Evolutionary conservation across 2,329 filamentous ascomycete species (phyloP).

Genomic region (Talaromyces marneffei): DNA sequence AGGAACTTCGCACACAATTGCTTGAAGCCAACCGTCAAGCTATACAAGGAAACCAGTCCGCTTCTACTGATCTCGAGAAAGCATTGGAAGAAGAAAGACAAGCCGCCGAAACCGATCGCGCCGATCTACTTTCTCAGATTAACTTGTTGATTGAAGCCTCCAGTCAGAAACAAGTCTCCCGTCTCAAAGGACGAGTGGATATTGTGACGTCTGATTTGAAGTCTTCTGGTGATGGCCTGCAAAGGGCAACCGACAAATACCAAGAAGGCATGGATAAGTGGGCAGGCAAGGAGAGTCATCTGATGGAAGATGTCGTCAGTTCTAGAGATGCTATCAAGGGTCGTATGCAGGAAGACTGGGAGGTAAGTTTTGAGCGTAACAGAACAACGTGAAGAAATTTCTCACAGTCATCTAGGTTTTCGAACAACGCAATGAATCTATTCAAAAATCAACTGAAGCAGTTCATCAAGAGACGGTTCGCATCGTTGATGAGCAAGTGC

Average conservation of each 20-base stretch:
- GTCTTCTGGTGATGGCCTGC: conserved; percentile 59
- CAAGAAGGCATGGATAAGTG: conserved; percentile 67
- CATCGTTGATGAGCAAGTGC: conserved; percentile 83
- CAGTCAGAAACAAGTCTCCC: conserved; percentile 65
- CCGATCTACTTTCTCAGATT: conserved; percentile 70
- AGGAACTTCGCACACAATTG: conserved; percentile 66
- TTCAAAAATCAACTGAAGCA: conserved; percentile 75
- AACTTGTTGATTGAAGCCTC: conserved; percentile 68
- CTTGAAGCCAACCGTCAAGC: conserved; percentile 63
- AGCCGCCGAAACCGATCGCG: conserved; percentile 66
- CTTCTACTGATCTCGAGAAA: conserved; percentile 61
- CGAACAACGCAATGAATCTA: conserved; percentile 72
- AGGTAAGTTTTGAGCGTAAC: conserved; percentile 45
- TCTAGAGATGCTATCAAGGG: conserved; percentile 73
- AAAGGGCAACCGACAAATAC: conserved; percentile 61
- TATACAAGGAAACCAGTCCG: conserved; percentile 60
- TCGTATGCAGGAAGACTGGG: conserved; percentile 82
- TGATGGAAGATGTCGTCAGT: conserved; percentile 64
- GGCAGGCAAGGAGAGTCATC: conserved; percentile 61
- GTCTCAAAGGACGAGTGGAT: conserved; percentile 60
- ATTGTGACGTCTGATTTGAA: conserved; percentile 60
- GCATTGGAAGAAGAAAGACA: conserved; percentile 70
- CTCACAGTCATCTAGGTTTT: conserved; percentile 50
- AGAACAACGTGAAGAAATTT: background rate
- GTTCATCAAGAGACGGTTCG: conserved; percentile 86